Base-by-base conservation (phyloP, 441 rosid genomes). In the Gossypium davidsonii region DNA sequence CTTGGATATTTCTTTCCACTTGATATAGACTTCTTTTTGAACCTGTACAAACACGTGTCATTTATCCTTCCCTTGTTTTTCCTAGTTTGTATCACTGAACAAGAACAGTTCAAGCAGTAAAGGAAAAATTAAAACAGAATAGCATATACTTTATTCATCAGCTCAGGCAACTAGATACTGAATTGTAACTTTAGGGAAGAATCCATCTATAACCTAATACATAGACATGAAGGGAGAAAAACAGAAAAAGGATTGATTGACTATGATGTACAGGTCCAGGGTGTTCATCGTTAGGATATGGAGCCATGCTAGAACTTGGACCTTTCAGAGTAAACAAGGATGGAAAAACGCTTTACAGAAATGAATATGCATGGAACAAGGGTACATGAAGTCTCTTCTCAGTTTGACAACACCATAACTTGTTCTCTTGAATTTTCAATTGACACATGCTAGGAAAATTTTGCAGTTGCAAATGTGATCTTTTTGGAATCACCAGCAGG, bases 271-370 rank as follows among this genome's bases (percentile, higher is more conserved):
- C 69, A 83, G 86, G 83, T 37, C 86, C 80, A 1, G 80, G 83
- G 23, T 83, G 86, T 62, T 83, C 82, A 3, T 80, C 86, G 0
- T 53, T 83, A 0, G 86, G 81, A 4, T 74, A 23, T 34, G 83
- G 82, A 76, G 85, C 85, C 12, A 76, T 79, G 82, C 67, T 67
- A 12, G 85, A 83, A 73, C 70, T 80, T 17, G 85, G 86, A 25
- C 83, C 86, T 46, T 80, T 78, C 59, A 67, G 82, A 37, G 84
- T 83, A 39, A 73, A 73, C 60, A 51, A 51, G 3, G 69, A 73
- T 20, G 49, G 49, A 1, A 62, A 48, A 31, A 80, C 84, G 11
- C 84, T 83, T 39, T 76, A 53, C 69, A 20, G 71, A 46, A 80
- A 80, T 21, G 10, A 20, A 7, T 78, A 67, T 72, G 79, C 86